Base-by-base conservation (phyloP, 2,329 filamentous ascomycete genomes). In the Furcasterigmium furcatum region DNA sequence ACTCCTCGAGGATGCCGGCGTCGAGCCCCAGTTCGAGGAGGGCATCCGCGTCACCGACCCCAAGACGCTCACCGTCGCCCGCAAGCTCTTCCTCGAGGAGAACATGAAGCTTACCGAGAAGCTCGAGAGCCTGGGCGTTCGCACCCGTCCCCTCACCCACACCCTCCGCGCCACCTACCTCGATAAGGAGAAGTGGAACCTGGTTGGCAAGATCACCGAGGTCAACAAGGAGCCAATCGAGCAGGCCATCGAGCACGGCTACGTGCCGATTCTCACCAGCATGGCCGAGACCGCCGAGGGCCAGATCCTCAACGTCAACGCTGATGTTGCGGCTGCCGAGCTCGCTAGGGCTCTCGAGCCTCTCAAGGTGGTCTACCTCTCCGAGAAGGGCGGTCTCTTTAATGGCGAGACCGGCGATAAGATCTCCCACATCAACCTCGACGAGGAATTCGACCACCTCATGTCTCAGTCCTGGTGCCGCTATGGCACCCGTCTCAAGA, bases 311-410 rank as follows among this genome's bases (percentile, higher is more conserved):
- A 99, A 99, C 62, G 94, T 99, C 65, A 99, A 99, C 61, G 94
- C 94, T 29, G 94, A 99, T 67, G 92, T 96, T 50, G 92, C 92
- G 29, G 94, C 94, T 24, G 91, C 91, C 53, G 92, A 96, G 71
- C 77, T 99, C 50, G 92, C 94, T 20, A 85, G 89, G 49, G 83
- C 88, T 46, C 75, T 99, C 44, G 85, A 97, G 68, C 94, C 94
- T 21, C 74, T 97, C 59, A 99, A 99, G 82, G 92, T 97, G 50
- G 91, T 99, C 49, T 99, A 96, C 65, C 78, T 97, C n/a, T 95
- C 91, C 5, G 94, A 99, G 73, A 97, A 97, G 78, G 94, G 94
- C 41, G 94, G 92, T 8, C 73, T 99, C 27, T 95, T 96, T 70
- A 90, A 97, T 63, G 91, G 91, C 48, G 88, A 95, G 52, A 88